These are phyloP conservation scores for Plasmodium berghei DNA, from an alignment of 169 alveolate species.

Conservation along the genomic window DNA sequence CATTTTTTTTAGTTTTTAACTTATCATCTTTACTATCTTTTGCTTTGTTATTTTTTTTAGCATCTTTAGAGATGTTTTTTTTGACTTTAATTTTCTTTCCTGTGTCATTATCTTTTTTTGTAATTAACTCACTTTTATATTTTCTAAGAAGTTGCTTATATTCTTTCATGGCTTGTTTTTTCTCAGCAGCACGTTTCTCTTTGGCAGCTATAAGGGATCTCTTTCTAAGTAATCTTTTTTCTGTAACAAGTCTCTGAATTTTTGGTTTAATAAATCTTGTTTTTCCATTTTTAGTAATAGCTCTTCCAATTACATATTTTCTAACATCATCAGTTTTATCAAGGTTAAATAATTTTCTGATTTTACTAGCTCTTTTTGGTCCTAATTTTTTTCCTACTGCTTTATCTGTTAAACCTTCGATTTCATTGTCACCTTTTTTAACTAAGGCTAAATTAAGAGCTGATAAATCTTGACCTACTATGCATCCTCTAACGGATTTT, in stretches of 20 bases:
- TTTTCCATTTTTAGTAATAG: constrained; percentile 89
- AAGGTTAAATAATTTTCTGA: constrained; percentile 97
- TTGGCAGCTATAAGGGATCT: constrained; percentile 82
- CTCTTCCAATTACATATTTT: constrained; percentile 94
- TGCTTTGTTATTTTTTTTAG: constrained; percentile 12
- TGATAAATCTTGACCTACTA: constrained; percentile 98
- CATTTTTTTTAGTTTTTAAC: constrained; percentile 8
- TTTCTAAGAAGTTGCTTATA: constrained; percentile 82
- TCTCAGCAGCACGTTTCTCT: constrained; percentile 85
- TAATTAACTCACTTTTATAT: constrained; percentile 62
- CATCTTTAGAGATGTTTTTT: constrained; percentile 31
- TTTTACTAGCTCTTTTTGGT: constrained; percentile 99
- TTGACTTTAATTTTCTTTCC: constrained; percentile 63
- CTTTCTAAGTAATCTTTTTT: constrained; percentile 98
- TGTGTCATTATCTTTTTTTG: constrained; percentile 16
- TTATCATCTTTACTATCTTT: constrained; percentile 1
- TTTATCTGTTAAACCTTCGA: constrained; percentile 98
- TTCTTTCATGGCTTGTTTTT: constrained; percentile 82
- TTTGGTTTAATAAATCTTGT: constrained; percentile 96
- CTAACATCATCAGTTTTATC: constrained; percentile 95
- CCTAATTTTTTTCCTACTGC: constrained; percentile 98
- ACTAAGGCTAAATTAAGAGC: constrained; percentile 96
- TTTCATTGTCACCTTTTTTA: constrained; percentile 98
- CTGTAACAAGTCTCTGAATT: constrained; percentile 99
- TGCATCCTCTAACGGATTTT: constrained; percentile 99